Evolutionary conservation across 805 yeast species (phyloP).

Genomic region (Metschnikowia baotianmanensis): DNA sequence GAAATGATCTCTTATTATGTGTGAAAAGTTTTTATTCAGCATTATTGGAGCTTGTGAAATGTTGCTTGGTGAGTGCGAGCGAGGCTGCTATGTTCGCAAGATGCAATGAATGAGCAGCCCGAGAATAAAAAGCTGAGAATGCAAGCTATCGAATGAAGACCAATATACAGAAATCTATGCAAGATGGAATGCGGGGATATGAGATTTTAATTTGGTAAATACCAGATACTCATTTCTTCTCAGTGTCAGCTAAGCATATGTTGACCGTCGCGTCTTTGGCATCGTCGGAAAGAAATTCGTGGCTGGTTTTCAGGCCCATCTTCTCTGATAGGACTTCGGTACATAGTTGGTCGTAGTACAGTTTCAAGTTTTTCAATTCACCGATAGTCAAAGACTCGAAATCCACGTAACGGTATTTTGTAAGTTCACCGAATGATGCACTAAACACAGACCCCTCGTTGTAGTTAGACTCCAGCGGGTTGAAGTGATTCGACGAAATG

Average conservation of each 20-base stretch:
- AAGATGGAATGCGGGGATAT: neutral
- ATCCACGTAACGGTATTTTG: constrained; percentile 32
- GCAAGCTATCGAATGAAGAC: neutral
- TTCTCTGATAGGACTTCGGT: constrained; percentile 15
- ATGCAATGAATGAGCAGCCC: neutral
- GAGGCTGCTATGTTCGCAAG: too few relatives aligned
- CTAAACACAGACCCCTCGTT: constrained; percentile 25
- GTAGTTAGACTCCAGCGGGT: constrained; percentile 14
- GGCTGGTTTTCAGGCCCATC: constrained; percentile 17
- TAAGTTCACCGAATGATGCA: constrained; percentile 25
- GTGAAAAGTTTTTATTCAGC: too few relatives aligned
- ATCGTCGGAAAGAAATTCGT: constrained; percentile 14
- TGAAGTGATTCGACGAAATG: constrained; percentile 7
- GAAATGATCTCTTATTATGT: too few relatives aligned
- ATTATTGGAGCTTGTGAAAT: too few relatives aligned
- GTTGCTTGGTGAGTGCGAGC: too few relatives aligned
- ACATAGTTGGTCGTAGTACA: constrained; percentile 40
- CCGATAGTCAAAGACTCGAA: constrained; percentile 36
- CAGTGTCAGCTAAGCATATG: neutral
- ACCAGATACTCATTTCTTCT: neutral
- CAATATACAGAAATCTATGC: neutral
- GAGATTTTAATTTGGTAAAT: neutral
- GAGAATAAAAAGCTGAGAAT: neutral
- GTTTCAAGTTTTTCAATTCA: constrained; percentile 34
- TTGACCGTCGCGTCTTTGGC: constrained; percentile 2